Base-by-base conservation (phyloP, 169 alveolate species). In the Eimeria tenella region DNA sequence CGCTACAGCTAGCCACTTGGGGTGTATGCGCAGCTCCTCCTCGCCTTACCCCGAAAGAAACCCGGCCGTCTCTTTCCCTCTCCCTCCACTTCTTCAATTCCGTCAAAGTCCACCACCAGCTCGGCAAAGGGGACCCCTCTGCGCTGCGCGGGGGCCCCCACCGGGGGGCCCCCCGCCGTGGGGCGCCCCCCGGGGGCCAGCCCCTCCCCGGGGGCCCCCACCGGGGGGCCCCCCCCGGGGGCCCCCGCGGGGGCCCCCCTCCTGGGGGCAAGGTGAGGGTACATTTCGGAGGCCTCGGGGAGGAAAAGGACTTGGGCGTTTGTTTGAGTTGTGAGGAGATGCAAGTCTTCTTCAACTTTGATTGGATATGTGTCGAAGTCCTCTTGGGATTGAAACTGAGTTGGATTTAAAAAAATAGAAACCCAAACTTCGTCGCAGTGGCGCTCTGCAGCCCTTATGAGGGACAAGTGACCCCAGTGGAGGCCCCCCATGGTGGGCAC, bases 401-500 rank as follows among this genome's bases (percentile, higher is more conserved):
- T 50, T 11, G 77, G 79, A 42, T 91, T 91, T 42, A 91, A 49
- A 82, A 91, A 91, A 9, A 91, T 25, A 4, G 90, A 53, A 9
- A 53, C 73, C 94, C 94, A 91, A 25, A 91, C 90, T n/a, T 65
- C 86, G 60, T 77, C 90, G 60, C 94, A 71, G 15, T 4, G n/a
- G 19, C 91, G 25, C 7, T 60, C 23, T 10, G 94, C 94, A 19
- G 52, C 77, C n/a, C 74, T 19, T 11, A 91, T 74, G 19, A 91
- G 63, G 6, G 75, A 42, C 25, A 91, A 58, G 50, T 91, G 94
- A 2, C 94, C 94, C 25, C 68, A 58, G 71, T 91, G 94, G 49
- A 91, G 86, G 60, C 94, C 94, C 42, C 94, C 94, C 52, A 91
- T 8, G 15, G 83, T 63, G 50, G 94, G 90, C 50, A 91, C 94